Base-by-base conservation (phyloP, 2,329 filamentous ascomycete genomes). In the Fusarium sp. region DNA sequence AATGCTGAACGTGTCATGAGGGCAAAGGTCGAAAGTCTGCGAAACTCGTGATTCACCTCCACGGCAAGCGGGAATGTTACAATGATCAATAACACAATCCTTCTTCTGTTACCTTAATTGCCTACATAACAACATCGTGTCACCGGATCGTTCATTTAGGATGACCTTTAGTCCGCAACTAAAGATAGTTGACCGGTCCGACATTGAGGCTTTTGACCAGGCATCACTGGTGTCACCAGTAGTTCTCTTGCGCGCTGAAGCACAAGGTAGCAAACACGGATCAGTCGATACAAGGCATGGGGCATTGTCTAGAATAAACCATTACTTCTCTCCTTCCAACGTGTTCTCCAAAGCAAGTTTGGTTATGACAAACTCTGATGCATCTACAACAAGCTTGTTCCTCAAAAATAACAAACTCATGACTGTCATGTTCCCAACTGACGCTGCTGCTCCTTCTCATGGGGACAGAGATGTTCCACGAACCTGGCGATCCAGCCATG, bases 1-100 rank as follows among this genome's bases (percentile, higher is more conserved):
- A 84, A 79, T 32, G 88, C 87, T 0, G 85, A 89, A 78, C 78
- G 73, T 17, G 79, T 85, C 3, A 81, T 90, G 81, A 78, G 78
- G 54, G 67, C 70, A 30, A 78, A 76, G 62, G 74, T 82, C 11
- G 75, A 77, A 23, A 41, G 46, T 37, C 65, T 77, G 10, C 62
- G 73, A 58, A 50, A 55, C 38, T 45, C 20, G 50, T 77, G 65
- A 73, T 64, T 55, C 45, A 56, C 27, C 15, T 9, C 37, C 53
- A 53, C 18, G n/a, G 6, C 37, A 50, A 40, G 18, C 30, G 17
- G 48, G 42, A 67, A 58, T 53, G 59, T 61, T 59, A 64, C 59
- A 59, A 30, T 57, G 18, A 35, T 54, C 42, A 62, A 70, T 60
- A 54, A 23, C 63, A 64, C 69, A 68, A 54, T 46, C 49, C 40